These are phyloP conservation scores for Dictyostelium firmibasis DNA, from an alignment of 78 protist species.

Conservation along the genomic window DNA sequence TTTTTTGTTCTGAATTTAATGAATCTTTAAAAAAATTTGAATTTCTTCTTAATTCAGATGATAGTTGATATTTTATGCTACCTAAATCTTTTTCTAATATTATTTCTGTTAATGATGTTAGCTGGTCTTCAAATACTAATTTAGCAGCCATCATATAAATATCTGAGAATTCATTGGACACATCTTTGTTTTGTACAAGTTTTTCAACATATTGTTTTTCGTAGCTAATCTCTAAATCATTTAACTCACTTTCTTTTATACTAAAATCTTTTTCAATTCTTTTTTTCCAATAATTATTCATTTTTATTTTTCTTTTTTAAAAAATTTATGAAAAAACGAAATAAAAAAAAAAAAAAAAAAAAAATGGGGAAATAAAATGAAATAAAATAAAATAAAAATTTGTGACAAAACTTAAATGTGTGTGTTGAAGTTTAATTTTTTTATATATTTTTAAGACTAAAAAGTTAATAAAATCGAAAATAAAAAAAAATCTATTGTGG, in stretches of 20 bases:
- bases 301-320: background rate
- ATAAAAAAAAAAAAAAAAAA: background rate
- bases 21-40: slow-evolving; percentile 13
- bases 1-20: background rate
- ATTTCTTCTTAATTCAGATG: slow-evolving; percentile 26
- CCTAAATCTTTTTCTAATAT: slow-evolving; percentile 46
- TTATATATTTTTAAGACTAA: no score
- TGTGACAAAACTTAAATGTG: no score
- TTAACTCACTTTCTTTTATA: background rate
- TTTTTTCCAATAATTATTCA: slow-evolving; percentile 7
- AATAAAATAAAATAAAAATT: no score
- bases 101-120: slow-evolving; percentile 39
- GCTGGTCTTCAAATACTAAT: slow-evolving; percentile 27
- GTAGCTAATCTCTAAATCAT: background rate
- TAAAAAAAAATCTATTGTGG: no score
- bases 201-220: background rate
- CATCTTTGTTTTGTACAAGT: background rate
- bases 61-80: slow-evolving; percentile 42
- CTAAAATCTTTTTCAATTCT: slow-evolving; percentile 1
- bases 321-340: background rate
- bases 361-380: background rate
- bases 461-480: no score
- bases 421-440: no score
- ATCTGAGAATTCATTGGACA: background rate
- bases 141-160: background rate